Evolutionary conservation across 495 filamentous ascomycete genomes (phyloP).

Genomic region (Pyrenopolyporus hunteri): DNA sequence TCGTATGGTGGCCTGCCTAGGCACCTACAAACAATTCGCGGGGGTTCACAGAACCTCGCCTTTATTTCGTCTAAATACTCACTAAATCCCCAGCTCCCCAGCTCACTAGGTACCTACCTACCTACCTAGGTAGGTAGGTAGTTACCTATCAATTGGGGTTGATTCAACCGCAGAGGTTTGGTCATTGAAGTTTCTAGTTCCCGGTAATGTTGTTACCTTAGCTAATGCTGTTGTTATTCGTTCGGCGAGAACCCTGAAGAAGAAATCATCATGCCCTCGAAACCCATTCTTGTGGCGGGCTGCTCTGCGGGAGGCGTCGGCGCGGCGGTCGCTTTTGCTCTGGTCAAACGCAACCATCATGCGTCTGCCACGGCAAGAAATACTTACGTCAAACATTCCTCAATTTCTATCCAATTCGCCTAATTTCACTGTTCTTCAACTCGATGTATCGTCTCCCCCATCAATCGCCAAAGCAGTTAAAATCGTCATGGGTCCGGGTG

Average conservation of each 20-base stretch:
- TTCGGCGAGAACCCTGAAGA: not conserved
- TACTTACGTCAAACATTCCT: not conserved
- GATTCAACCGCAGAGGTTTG: too few species aligned
- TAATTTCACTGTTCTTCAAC: not conserved
- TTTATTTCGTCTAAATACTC: too few species aligned
- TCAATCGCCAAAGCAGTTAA: not conserved
- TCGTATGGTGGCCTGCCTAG: too few species aligned
- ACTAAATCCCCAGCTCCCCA: too few species aligned
- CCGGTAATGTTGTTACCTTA: not conserved
- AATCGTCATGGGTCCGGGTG: not conserved
- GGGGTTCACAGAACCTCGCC: too few species aligned
- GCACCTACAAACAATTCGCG: too few species aligned
- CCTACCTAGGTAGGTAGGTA: too few species aligned
- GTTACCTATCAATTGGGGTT: too few species aligned
- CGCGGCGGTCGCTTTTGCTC: not conserved
- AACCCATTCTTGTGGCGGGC: not conserved
- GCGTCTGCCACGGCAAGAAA: not conserved
- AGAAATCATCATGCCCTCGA: not conserved
- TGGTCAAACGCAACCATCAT: not conserved
- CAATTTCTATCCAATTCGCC: not conserved
- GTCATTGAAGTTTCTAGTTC: not conserved
- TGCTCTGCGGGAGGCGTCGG: not conserved
- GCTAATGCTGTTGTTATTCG: not conserved
- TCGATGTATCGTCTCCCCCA: not conserved
- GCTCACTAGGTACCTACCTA: too few species aligned